Base-by-base conservation (phyloP, 176 grass and related monocot genomes). In the Metroxylon sagu region DNA sequence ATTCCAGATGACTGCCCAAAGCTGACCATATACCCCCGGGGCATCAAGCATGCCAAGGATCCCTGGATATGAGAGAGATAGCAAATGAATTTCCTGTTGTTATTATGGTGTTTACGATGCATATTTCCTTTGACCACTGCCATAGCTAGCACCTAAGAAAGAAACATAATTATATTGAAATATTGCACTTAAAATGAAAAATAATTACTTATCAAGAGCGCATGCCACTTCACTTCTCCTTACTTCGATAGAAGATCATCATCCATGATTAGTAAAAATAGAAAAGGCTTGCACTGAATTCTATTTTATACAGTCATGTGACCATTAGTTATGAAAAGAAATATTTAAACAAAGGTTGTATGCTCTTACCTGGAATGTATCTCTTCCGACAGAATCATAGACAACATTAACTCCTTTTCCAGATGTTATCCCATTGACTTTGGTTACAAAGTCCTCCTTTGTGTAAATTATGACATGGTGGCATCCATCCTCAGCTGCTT, bases 311-410 rank as follows among this genome's bases (percentile, higher is more conserved):
- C 35, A 2, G 10, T 43, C 8, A 43, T 43, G 2, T 12, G 35
- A 43, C 10, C 7, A 43, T 43, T 14, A 43, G 6, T 2, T 3
- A 2, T 12, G 35, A 28, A 18, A 6, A 30, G 5, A 57, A 31
- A 16, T 25, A 29, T 54, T 3, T 57, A 29, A 12, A 16, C 15
- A 19, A 70, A 63, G 19, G 16, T 23, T 23, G 50, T 21, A 8
- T 1, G 23, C 48, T 51, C 21, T 23, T 83, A 96, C 87, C 86
- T 85, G 71, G 75, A 80, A 88, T 51, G 87, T 91, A 26, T 97
- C 87, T 78, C 91, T 97, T 19, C 92, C 92, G 28, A 97, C 85
- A 50, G 87, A 88, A 80, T 97, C 92, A 73, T 97, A 97, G 18
- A 97, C 87, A 48, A 80, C 84, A 50, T 88, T 69, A 15, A 97